Conservation (phyloP, 2,329 filamentous ascomycete species). For the Aspergillus pseudoglaucus region DNA sequence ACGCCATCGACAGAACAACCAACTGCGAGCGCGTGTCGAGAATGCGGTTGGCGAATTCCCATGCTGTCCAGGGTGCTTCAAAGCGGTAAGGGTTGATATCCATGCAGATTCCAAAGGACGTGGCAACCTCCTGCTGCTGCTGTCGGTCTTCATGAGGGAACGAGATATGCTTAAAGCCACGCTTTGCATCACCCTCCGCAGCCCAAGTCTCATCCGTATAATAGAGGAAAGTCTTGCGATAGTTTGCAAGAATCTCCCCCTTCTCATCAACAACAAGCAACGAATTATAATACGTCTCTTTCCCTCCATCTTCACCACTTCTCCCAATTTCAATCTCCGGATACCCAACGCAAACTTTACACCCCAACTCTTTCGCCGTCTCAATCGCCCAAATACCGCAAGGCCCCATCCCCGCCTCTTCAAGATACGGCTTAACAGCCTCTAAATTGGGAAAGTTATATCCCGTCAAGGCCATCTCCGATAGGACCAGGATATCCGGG, state of each 20-base stretch:
- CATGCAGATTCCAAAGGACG: constrained; percentile 47
- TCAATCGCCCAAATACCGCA: constrained; percentile 53
- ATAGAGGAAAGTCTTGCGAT: constrained; percentile 60
- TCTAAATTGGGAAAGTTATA: constrained; percentile 58
- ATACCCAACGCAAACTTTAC: constrained; percentile 59
- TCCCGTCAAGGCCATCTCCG: constrained; percentile 57
- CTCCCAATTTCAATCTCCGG: constrained; percentile 42
- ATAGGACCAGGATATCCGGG: constrained; percentile 54
- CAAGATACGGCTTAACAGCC: constrained; percentile 53
- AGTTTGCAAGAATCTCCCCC: constrained; percentile 52
- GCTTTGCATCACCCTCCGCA: constrained; percentile 40
- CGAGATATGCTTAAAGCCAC: constrained; percentile 24
- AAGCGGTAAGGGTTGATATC: constrained; percentile 59
- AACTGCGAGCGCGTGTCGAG: constrained; percentile 44
- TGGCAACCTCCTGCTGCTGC: constrained; percentile 25
- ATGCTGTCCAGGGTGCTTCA: constrained; percentile 50
- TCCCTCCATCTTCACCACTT: constrained; percentile 1
- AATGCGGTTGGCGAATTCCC: constrained; percentile 55
- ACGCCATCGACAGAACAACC: constrained; percentile 58
- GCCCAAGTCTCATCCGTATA: constrained; percentile 63
- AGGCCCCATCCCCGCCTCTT: constrained; percentile 50
- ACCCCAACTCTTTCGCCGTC: constrained; percentile 49
- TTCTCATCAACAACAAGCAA: constrained; percentile 51
- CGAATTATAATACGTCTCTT: constrained; percentile 49
- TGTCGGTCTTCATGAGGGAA: constrained; percentile 7